Base-by-base conservation (phyloP, 1,284 basidiomycete species). In the Fomitopsis palustris region DNA sequence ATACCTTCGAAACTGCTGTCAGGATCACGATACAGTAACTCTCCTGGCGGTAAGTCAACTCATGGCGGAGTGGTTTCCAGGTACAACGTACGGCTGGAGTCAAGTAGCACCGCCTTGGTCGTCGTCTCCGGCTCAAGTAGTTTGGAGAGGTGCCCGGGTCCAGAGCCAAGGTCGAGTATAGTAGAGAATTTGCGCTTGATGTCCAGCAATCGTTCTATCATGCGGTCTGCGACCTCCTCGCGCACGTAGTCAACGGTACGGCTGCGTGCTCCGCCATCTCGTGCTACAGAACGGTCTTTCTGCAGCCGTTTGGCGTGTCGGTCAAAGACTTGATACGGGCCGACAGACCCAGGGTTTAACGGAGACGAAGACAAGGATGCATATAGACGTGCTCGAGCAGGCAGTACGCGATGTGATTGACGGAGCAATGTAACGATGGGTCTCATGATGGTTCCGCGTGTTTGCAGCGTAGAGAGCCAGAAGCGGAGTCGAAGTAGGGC, bases 121-220 rank as follows among this genome's bases (percentile, higher is more conserved):
- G 89, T 86, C 62, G 86, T 87, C 51, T 87, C 78, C 4, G 79
- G 75, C 67, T 95, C 93, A 35, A 99, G 71, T 33, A 96, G 78
- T 70, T 90, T 93, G 1, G 94, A 86, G 65, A 99, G 87, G 74
- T 96, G 93, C 1, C 96, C 96, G 1, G 96, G 81, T n/a, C 96
- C 96, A n/a, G 93, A 88, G 1, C 95, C 93, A 23, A 98, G 77
- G 74, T 99, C 97, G 16, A 99, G 78, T 21, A 99, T 80, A 1
- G 85, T 82, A 51, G 81, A 77, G 67, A 96, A 97, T 42, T 85
- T 88, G 41, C 89, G 83, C 75, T 94, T 96, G 64, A 99, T 91
- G 72, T 99, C 96, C 78, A 93, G 75, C 64, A 98, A 83, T 49
- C 96, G 82, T 70, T 99, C 96, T 69, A 93, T 85, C 79, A 99